Base-by-base conservation (phyloP, 148 eudicot species). In the Suaeda aralocaspica region DNA sequence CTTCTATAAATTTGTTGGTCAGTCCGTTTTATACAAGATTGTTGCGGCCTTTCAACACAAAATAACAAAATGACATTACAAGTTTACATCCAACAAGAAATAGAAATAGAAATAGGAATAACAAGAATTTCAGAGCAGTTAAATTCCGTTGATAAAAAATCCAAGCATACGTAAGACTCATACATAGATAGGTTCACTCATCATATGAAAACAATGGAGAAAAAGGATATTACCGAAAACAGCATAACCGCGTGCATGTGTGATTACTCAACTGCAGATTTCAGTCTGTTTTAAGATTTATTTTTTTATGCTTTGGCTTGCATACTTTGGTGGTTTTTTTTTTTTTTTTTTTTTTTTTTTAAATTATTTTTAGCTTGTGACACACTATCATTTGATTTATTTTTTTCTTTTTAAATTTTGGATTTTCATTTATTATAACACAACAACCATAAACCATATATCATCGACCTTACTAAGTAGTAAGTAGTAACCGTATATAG, bases 191-290 rank as follows among this genome's bases (percentile, higher is more conserved):
- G 42, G 42, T 18, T 7, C 2, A 59, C 13, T 7, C 2, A 59
- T 16, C 0, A 9, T 19, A 62, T 8, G 41, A 59, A 59, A 7
- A 21, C 15, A 18, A 36, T 9, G 6, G 9, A 2, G 18, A 10
- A 61, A 19, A n/a, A 61, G 26, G 13, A 62, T 21, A 34, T 62
- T 19, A 31, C 55, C 36, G 16, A 29, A 44, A 59, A 25, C 22
- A 13, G 65, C 55, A 59, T 52, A 55, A 42, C 55, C 30, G 64
- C 56, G 65, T 65, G 76, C 70, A 64, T 55, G 64, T 28, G 62
- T 44, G 65, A 55, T 44, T 41, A 0, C 28, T 42, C 26, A 48
- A 33, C 6, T 14, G 59, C 59, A 74, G 39, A 42, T 18, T 45
- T 49, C 22, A 44, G 11, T 51, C 36, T 7, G 19, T 44, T 9